Conservation (phyloP, 2,329 filamentous ascomycete genomes). For the Trichophyton mentagrophytes region DNA sequence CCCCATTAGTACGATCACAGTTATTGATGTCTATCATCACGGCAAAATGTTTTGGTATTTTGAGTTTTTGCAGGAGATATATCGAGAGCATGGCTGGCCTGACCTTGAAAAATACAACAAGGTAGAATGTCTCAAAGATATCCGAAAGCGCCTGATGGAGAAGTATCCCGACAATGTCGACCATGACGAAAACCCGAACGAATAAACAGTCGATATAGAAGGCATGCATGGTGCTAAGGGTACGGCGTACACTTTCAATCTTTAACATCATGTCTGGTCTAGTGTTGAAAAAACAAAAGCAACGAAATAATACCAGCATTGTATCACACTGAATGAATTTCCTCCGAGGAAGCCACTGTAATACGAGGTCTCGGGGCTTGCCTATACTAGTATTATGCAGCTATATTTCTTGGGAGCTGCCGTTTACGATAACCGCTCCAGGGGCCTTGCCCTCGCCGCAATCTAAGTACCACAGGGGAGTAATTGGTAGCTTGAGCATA, state of each 20-base stretch:
- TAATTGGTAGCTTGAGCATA: neutral
- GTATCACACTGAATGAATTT: neutral
- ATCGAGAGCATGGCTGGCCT: constrained; percentile 24
- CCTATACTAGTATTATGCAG: neutral
- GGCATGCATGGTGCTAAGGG: neutral
- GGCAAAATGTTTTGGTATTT: no score
- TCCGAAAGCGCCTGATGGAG: constrained; percentile 13
- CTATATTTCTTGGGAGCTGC: neutral
- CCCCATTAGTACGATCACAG: constrained; percentile 10
- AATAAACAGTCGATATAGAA: neutral
- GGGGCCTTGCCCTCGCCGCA: neutral
- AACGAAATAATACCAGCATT: neutral
- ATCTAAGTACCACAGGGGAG: neutral
- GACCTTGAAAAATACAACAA: constrained; percentile 19
- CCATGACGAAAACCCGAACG: neutral
- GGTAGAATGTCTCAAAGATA: constrained; percentile 18
- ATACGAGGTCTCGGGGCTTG: neutral
- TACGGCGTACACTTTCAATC: neutral
- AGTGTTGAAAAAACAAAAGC: neutral
- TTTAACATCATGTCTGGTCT: neutral
- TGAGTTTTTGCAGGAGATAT: constrained; percentile 19
- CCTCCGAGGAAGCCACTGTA: neutral
- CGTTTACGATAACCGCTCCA: neutral
- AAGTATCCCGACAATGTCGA: constrained; percentile 17
- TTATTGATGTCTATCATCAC: constrained; percentile 14